These are phyloP conservation scores for Pisolithus marmoratus DNA, from an alignment of 768 basidiomycete genomes.

Conservation along the genomic window DNA sequence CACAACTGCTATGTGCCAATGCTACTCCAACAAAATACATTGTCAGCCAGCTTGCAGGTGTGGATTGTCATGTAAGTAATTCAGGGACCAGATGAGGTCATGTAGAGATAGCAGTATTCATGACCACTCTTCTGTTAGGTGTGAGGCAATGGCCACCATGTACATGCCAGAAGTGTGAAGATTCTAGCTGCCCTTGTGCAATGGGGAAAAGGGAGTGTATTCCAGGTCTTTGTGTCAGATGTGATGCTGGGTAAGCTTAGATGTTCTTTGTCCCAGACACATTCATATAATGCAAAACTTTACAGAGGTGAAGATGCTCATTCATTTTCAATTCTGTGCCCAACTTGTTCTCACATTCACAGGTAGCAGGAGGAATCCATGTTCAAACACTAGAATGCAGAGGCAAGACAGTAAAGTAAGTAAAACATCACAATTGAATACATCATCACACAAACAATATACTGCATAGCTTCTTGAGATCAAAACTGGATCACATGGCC, in stretches of 20 bases:
- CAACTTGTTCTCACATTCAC: not conserved
- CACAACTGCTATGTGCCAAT: constrained; percentile 33
- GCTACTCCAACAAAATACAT: constrained; percentile 32
- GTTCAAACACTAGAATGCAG: constrained; percentile 27
- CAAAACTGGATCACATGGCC: constrained; percentile 31
- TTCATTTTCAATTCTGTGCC: not conserved
- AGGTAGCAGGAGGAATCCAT: constrained; percentile 18
- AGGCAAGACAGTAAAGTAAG: constrained; percentile 15
- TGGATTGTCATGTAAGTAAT: constrained; percentile 32
- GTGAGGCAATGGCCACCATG: constrained; percentile 38
- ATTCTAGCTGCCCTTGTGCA: constrained; percentile 33
- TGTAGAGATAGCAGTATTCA: constrained; percentile 12
- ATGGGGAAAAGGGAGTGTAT: constrained; percentile 40
- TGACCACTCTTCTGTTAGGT: constrained; percentile 28
- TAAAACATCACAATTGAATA: not conserved
- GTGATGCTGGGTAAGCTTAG: constrained; percentile 36
- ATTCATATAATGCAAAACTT: not conserved
- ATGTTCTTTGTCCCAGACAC: not conserved
- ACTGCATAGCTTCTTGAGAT: constrained; percentile 31
- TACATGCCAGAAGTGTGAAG: constrained; percentile 25
- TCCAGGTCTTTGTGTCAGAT: constrained; percentile 43
- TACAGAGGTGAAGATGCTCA: constrained; percentile 18
- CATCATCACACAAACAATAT: not conserved
- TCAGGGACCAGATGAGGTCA: not conserved
- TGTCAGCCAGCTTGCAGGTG: constrained; percentile 49